These are phyloP conservation scores for Annulohypoxylon truncatum DNA, from an alignment of 2,329 filamentous ascomycete species.

Conservation along the genomic window DNA sequence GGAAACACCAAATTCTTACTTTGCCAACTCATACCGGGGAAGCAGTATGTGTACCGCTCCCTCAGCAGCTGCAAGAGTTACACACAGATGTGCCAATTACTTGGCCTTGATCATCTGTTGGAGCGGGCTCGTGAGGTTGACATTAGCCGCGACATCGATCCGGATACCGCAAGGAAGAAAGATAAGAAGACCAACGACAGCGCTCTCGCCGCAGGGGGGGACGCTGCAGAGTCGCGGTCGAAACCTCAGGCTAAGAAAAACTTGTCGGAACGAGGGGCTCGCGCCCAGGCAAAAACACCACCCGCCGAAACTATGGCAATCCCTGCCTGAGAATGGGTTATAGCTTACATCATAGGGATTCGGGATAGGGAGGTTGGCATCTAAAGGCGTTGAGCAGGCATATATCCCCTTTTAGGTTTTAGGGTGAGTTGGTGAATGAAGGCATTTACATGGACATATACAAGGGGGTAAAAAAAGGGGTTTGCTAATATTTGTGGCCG, in stretches of 20 bases:
- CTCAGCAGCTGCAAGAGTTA: slow-evolving; percentile 79
- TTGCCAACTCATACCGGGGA: slow-evolving; percentile 86
- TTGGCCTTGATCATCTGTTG: slow-evolving; percentile 73
- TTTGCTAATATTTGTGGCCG: neutral
- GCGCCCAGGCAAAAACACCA: slow-evolving; percentile 26
- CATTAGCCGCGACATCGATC: slow-evolving; percentile 67
- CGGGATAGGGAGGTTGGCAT: slow-evolving; percentile 38
- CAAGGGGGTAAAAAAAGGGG: slow-evolving; percentile 3
- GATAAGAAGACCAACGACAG: slow-evolving; percentile 53
- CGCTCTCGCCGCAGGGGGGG: slow-evolving; percentile 62
- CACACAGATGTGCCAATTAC: slow-evolving; percentile 70
- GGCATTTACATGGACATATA: slow-evolving; percentile 17
- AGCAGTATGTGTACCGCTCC: slow-evolving; percentile 69
- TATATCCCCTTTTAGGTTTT: slow-evolving; percentile 13
- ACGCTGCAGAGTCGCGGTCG: slow-evolving; percentile 55
- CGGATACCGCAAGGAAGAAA: slow-evolving; percentile 60
- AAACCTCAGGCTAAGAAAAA: slow-evolving; percentile 44
- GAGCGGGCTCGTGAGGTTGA: slow-evolving; percentile 75
- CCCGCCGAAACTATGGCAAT: slow-evolving; percentile 35
- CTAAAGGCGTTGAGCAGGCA: slow-evolving; percentile 41
- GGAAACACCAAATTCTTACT: slow-evolving; percentile 95
- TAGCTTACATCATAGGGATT: slow-evolving; percentile 18
- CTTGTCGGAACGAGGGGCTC: slow-evolving; percentile 50
- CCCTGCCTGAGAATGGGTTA: slow-evolving; percentile 7
- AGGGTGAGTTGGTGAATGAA: neutral